Conservation (phyloP, 2,329 filamentous ascomycete species). For the Ophiosphaerella herpotricha region DNA sequence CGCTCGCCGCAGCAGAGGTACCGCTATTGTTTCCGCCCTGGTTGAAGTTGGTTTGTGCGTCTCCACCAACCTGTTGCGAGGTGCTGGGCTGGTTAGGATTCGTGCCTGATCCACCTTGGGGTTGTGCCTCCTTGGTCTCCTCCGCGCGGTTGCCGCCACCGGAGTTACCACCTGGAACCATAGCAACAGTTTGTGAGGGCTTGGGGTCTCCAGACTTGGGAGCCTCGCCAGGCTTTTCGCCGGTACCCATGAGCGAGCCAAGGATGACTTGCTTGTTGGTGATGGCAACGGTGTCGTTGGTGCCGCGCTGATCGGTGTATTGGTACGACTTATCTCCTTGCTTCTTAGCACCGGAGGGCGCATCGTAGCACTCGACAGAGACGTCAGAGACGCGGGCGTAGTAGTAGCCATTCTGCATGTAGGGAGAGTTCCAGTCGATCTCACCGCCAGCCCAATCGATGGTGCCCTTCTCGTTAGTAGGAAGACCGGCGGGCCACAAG, state of each 20-base stretch:
- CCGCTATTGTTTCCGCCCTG: constrained; percentile 28
- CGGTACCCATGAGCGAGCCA: constrained; percentile 79
- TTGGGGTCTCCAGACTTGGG: constrained; percentile 39
- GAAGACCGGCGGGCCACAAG: constrained; percentile 89
- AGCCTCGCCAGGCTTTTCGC: constrained; percentile 66
- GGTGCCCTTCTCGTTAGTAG: constrained; percentile 80
- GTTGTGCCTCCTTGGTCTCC: constrained; percentile 22
- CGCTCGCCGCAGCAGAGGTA: constrained; percentile 20
- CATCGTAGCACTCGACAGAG: constrained; percentile 83
- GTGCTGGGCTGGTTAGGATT: constrained; percentile 2
- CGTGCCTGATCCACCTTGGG: constrained; percentile 3
- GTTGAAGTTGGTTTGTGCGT: constrained; percentile 21
- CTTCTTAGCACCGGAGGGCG: constrained; percentile 70
- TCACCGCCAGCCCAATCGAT: constrained; percentile 88
- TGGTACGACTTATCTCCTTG: constrained; percentile 70
- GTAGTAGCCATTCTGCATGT: constrained; percentile 90
- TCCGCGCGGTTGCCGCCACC: constrained; percentile 51
- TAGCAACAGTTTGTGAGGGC: constrained; percentile 45
- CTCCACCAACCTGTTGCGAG: constrained; percentile 6
- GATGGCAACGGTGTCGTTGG: constrained; percentile 76
- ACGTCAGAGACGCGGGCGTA: constrained; percentile 80
- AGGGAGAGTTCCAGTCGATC: constrained; percentile 81
- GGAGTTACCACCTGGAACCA: constrained; percentile 62
- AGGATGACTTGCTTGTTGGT: constrained; percentile 76
- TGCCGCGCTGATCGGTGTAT: constrained; percentile 67